phyloP scores from a whole-genome alignment of 1,284 basidiomycete genomes.

The Trametes polyzona region DNA sequence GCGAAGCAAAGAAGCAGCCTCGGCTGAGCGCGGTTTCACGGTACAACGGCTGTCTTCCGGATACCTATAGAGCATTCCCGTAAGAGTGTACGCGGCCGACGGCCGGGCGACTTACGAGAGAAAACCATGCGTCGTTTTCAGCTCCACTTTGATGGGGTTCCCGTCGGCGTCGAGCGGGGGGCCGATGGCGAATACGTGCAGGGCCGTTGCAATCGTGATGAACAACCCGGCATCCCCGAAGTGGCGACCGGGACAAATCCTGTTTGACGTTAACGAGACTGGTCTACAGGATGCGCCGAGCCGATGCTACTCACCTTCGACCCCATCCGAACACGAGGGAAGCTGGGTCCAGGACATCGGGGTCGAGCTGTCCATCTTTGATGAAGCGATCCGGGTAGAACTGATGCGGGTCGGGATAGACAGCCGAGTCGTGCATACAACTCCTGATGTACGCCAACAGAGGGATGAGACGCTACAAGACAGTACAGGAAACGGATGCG shows the following conservation, averaged over 20 bases:
- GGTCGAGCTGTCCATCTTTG: slow-evolving; percentile 13
- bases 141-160: background rate
- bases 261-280: background rate
- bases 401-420: slow-evolving; percentile 16
- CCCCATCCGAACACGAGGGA: slow-evolving; percentile 27
- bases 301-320: background rate
- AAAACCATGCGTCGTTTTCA: background rate
- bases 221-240: slow-evolving; percentile 7
- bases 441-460: slow-evolving; percentile 3
- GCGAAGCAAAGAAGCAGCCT: too few relatives aligned
- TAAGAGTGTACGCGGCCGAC: too few relatives aligned
- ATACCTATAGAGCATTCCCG: too few relatives aligned
- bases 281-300: background rate
- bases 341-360: slow-evolving; percentile 5
- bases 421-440: slow-evolving; percentile 6
- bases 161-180: background rate
- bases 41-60: too few relatives aligned
- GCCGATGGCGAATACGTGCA: slow-evolving; percentile 4
- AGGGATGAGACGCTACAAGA: too few relatives aligned
- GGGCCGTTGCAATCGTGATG: slow-evolving; percentile 1
- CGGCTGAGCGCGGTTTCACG: too few relatives aligned
- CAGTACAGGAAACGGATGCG: background rate
- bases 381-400: slow-evolving; percentile 25
- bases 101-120: slow-evolving; percentile 2
- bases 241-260: slow-evolving; percentile 8